phyloP scores from a whole-genome alignment of 371 early-diverging fungal species.

The Amoeboaphelidium occidentale region DNA sequence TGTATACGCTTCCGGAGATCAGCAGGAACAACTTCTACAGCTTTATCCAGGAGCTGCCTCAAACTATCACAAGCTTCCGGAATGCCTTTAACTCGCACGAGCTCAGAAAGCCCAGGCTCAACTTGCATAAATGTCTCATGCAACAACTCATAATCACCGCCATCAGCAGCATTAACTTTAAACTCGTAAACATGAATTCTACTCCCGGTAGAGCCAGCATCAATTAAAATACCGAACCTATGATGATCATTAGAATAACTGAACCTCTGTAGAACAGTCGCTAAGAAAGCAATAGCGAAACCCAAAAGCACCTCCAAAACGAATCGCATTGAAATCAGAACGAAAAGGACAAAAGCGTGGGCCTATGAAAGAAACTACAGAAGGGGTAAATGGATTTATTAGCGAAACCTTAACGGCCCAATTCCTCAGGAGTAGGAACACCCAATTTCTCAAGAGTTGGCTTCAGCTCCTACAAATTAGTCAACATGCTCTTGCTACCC shows the following conservation, averaged over 20 bases:
- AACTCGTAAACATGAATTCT: slow-evolving; percentile 82
- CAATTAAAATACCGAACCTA: slow-evolving; percentile 67
- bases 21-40: slow-evolving; percentile 43
- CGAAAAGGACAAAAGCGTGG: too few species aligned
- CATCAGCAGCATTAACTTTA: slow-evolving; percentile 46
- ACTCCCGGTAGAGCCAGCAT: slow-evolving; percentile 92
- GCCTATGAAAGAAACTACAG: too few species aligned
- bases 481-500: too few species aligned
- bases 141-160: slow-evolving; percentile 25
- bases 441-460: not conserved
- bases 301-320: too few species aligned
- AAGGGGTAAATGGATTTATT: too few species aligned
- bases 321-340: too few species aligned
- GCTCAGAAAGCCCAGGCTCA: slow-evolving; percentile 63
- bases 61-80: slow-evolving; percentile 52
- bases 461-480: not conserved
- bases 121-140: slow-evolving; percentile 63
- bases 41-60: slow-evolving; percentile 44
- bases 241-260: too few species aligned
- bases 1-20: slow-evolving; percentile 55
- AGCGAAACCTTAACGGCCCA: not conserved
- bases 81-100: slow-evolving; percentile 31
- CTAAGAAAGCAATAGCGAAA: too few species aligned
- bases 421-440: slow-evolving; percentile 1
- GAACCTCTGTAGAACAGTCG: too few species aligned